Evolutionary conservation across 164 flowering plant genomes (phyloP).

Genomic region (Macadamia tetraphylla): DNA sequence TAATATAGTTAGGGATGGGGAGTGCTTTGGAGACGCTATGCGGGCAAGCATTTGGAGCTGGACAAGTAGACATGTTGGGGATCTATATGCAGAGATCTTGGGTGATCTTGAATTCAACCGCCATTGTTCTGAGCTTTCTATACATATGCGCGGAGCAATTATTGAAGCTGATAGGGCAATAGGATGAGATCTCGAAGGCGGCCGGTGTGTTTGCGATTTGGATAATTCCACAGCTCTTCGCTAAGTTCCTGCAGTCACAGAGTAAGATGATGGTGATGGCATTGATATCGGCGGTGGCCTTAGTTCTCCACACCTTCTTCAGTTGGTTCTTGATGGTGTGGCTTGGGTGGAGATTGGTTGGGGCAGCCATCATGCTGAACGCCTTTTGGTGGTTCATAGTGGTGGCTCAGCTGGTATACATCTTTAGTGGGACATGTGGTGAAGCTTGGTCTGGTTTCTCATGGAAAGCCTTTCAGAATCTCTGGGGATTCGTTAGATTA

Average conservation of each 20-base stretch:
- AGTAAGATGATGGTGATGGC: slow-evolving; percentile 18
- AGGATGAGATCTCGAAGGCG: slow-evolving; percentile 11
- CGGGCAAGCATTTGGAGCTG: slow-evolving; percentile 37
- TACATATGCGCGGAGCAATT: slow-evolving; percentile 19
- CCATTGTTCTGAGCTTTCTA: slow-evolving; percentile 5
- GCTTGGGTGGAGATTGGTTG: slow-evolving; percentile 28
- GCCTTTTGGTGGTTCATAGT: slow-evolving; percentile 28
- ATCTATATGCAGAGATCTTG: slow-evolving; percentile 35
- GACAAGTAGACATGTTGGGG: slow-evolving; percentile 25
- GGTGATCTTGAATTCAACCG: slow-evolving; percentile 21
- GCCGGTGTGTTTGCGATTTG: slow-evolving; percentile 29
- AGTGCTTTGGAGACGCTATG: slow-evolving; percentile 37
- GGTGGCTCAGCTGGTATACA: slow-evolving; percentile 22
- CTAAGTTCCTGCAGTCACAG: slow-evolving; percentile 35
- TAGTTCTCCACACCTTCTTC: slow-evolving; percentile 14
- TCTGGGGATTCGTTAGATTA: slow-evolving; percentile 22
- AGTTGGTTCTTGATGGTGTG: slow-evolving; percentile 26
- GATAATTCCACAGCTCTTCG: slow-evolving; percentile 31
- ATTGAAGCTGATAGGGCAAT: slow-evolving; percentile 16
- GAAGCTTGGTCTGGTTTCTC: slow-evolving; percentile 32
- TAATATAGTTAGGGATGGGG: slow-evolving; percentile 27
- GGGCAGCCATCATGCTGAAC: slow-evolving; percentile 22
- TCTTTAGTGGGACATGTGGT: slow-evolving; percentile 18
- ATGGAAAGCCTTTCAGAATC: slow-evolving; percentile 19
- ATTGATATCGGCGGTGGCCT: slow-evolving; percentile 16